These are phyloP conservation scores for Alternaria sp. DNA, from an alignment of 2,329 filamentous ascomycete species.

Conservation along the genomic window DNA sequence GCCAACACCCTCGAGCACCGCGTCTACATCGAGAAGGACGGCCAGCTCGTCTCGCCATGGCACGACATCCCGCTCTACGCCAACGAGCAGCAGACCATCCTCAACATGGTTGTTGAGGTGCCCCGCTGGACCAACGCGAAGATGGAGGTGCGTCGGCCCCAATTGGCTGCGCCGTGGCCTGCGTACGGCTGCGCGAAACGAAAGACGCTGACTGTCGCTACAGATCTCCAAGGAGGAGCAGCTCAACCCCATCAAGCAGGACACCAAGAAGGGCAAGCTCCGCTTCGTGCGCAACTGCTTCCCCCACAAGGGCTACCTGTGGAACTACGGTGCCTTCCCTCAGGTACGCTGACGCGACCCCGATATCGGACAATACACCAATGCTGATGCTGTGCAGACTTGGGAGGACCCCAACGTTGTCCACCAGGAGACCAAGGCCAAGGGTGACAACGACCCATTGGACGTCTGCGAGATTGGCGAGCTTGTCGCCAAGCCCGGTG, in stretches of 20 bases:
- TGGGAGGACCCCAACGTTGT: constrained; percentile 98
- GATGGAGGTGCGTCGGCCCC: constrained; percentile 78
- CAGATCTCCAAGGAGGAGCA: constrained; percentile 99
- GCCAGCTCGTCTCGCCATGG: constrained; percentile 90
- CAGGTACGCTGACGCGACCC: constrained; percentile 67
- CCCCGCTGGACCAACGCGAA: constrained; percentile 99
- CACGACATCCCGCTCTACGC: constrained; percentile 98
- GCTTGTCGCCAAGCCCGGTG: constrained; percentile 92
- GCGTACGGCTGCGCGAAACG: neutral
- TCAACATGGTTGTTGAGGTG: constrained; percentile 99
- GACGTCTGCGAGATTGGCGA: constrained; percentile 99
- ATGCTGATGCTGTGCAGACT: constrained; percentile 66
- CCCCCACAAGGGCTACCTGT: constrained; percentile 99
- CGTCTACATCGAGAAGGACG: constrained; percentile 98
- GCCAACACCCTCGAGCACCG: constrained; percentile 96
- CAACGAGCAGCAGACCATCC: constrained; percentile 91
- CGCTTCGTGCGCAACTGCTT: constrained; percentile 99
- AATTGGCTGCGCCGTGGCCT: constrained; percentile 9
- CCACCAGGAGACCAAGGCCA: constrained; percentile 99
- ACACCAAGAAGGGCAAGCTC: constrained; percentile 99
- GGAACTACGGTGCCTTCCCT: constrained; percentile 99
- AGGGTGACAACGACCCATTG: constrained; percentile 98
- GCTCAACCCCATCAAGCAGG: constrained; percentile 99
- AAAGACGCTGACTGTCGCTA: constrained; percentile 27
- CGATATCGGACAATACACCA: constrained; percentile 34